phyloP scores from a whole-genome alignment of 345 rosid genomes.

The Syzygium jambos region DNA sequence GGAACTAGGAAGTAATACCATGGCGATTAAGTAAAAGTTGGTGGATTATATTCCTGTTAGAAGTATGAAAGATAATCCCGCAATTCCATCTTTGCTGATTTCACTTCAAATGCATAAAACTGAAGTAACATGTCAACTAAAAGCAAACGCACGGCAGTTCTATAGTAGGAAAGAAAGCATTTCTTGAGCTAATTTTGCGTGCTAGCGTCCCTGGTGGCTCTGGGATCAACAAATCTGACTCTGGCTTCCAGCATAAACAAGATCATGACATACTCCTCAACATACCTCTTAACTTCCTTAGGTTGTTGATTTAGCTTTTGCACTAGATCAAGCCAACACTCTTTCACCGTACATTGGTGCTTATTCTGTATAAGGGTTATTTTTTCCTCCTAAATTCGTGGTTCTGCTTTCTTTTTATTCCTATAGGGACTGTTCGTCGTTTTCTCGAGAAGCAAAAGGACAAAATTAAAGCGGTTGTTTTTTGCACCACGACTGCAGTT shows the following conservation, averaged over 20 bases:
- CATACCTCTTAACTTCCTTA: not conserved
- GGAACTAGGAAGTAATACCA: too few species aligned
- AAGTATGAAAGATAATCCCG: not conserved
- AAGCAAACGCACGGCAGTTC: not conserved
- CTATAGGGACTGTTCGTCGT: conserved; percentile 83
- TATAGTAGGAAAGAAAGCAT: not conserved
- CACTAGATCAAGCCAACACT: not conserved
- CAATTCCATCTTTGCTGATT: not conserved
- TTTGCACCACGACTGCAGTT: conserved; percentile 75
- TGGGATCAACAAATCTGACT: not conserved
- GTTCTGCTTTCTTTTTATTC: conserved; percentile 6
- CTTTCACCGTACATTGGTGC: not conserved
- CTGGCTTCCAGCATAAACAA: not conserved
- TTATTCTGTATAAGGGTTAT: not conserved
- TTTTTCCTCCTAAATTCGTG: not conserved
- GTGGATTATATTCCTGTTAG: not conserved
- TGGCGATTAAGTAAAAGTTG: not conserved
- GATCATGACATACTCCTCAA: not conserved
- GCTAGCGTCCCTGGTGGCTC: not conserved
- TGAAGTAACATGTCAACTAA: not conserved
- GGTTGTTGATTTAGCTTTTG: not conserved
- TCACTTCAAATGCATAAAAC: not conserved
- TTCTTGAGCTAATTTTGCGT: not conserved
- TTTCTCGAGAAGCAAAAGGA: conserved; percentile 93
- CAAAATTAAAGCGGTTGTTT: conserved; percentile 79